Evolutionary conservation across 768 basidiomycete genomes (phyloP), one percentile per base, ranked within the genome.

Genomic region (Kwoniella shandongensis): DNA sequence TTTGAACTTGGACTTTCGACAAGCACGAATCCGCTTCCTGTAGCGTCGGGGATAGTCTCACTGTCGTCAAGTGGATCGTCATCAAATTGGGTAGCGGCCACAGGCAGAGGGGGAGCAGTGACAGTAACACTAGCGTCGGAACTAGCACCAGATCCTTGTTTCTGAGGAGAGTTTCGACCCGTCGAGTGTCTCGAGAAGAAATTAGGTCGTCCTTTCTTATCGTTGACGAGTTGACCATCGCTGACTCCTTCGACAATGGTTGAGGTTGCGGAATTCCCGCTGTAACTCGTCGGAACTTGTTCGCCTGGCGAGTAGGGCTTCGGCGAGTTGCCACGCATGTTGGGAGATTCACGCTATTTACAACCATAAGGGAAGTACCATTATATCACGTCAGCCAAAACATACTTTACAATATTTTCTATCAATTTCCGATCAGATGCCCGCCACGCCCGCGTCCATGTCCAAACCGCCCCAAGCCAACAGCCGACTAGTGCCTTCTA

Each of bases 1-100:
- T 63, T 68, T 2, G 66, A 57, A 25, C 46, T 57, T 0, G 66
- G 63, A 8, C 52, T 57, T 44, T 68, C 66, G 35, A 67, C 60
- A 18, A 67, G 38, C n/a, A 62, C 59, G 53, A 62, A 64, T 17
- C 57, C 66, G 22, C 50, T 53, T 1, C 50, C 47, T 4, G 32
- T 46, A 32, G 27, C 48, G 30, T 40, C 44, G n/a, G 54, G 54
- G 7, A 50, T 39, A 25, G 49, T 30, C 18, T 44, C 40, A 20
- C 48, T 30, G 12, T 6, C 18, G 22, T 41, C 48, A 7, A 44
- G 20, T 27, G 29, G 26, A 27, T 39, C 13, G 3, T 47, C 56
- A 36, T 51, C 36, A 38, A n/a, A 39, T 29, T 44, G 50, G 38
- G 44, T 45, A 52, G 29, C 51, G 15, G 38, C 38, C 13, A 23